phyloP scores from a whole-genome alignment of 495 filamentous ascomycete species.

The Xylaria curta region DNA sequence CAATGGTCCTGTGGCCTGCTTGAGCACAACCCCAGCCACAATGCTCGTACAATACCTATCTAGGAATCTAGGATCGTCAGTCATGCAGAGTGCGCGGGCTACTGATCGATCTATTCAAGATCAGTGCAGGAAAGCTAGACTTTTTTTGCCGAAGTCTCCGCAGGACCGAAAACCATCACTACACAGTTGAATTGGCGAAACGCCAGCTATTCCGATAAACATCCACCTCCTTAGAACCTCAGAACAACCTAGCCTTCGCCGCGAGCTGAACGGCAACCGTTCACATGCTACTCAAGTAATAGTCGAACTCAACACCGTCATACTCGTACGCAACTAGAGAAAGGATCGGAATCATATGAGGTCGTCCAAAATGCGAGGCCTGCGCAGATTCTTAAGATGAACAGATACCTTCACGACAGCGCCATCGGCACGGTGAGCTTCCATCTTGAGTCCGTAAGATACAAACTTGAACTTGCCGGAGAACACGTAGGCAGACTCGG shows the following conservation, averaged over 20 bases:
- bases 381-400: constrained; percentile 12
- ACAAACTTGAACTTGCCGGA: background rate
- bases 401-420: constrained; percentile 12
- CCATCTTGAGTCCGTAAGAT: constrained; percentile 18
- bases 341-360: background rate
- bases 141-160: background rate
- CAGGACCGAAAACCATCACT: background rate
- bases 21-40: background rate
- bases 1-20: background rate
- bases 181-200: background rate
- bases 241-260: background rate
- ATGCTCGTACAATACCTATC: background rate
- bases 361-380: background rate
- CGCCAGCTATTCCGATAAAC: background rate
- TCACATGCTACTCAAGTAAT: background rate
- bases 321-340: background rate
- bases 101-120: background rate
- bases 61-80: too few relatives aligned
- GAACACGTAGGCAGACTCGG: constrained; percentile 4
- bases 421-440: constrained; percentile 1
- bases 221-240: background rate
- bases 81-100: background rate
- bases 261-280: background rate
- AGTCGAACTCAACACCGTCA: background rate
- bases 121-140: background rate